These are phyloP conservation scores for Grigorovia yakushimaensis DNA, from an alignment of 805 yeast genomes.

Conservation along the genomic window DNA sequence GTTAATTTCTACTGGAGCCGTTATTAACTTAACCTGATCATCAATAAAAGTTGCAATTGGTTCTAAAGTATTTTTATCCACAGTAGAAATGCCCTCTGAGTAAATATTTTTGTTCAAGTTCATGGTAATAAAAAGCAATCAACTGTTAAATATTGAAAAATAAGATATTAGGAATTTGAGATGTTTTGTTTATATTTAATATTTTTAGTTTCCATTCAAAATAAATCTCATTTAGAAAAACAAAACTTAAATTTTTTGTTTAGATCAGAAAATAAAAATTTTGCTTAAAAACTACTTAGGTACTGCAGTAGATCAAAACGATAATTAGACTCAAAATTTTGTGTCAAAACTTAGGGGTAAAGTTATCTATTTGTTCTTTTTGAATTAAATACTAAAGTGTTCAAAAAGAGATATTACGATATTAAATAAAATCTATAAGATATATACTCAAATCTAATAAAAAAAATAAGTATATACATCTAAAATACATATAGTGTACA, in stretches of 20 bases:
- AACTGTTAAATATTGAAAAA: too few species aligned
- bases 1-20: not conserved
- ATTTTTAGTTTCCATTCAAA: too few species aligned
- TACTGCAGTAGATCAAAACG: too few species aligned
- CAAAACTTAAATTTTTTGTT: too few species aligned
- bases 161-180: too few species aligned
- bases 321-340: too few species aligned
- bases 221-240: too few species aligned
- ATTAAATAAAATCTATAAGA: not conserved
- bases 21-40: not conserved
- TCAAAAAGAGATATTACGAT: not conserved
- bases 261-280: too few species aligned
- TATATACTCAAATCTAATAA: not conserved
- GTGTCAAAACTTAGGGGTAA: not conserved
- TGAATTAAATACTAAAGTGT: too few species aligned
- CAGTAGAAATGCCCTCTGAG: not conserved
- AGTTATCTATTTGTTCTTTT: not conserved
- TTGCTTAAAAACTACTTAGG: too few species aligned
- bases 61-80: not conserved
- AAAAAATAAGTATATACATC: not conserved
- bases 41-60: conserved; percentile 4
- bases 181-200: too few species aligned
- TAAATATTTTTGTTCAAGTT: not conserved
- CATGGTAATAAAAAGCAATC: not conserved
- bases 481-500: not conserved